Evolutionary conservation across 2,329 filamentous ascomycete species (phyloP), one percentile per base, ranked within the genome.

Genomic region (Phaeosphaeriaceae sp.): DNA sequence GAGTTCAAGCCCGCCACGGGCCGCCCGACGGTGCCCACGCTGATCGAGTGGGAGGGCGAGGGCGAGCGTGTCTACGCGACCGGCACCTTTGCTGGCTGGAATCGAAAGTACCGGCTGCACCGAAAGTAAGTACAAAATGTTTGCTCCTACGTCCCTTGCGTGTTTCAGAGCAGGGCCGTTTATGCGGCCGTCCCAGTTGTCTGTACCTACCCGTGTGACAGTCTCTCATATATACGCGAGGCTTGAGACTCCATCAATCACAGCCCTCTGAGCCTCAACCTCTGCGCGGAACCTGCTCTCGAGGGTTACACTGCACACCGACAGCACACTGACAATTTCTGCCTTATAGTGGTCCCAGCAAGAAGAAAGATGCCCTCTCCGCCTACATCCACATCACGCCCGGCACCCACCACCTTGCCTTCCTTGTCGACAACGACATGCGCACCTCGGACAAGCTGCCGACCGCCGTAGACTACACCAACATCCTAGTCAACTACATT

Each of bases 401-500:
- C 3, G 95, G 95, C 66, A 99, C 95, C 5, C 94, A 99, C 76
- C 95, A 99, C 81, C 85, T 99, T 71, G 94, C 96, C 73, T 99
- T 98, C 80, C 86, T 99, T 66, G 93, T 97, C 51, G 94, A 98
- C 79, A 91, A 91, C 57, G 89, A 94, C 72, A 97, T 97, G 92
- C 87, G 90, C 74, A 95, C 93, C 15, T 95, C 92, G 17, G 88
- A 91, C 59, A 88, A 91, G 63, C 84, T 97, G 54, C 94, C 95
- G 15, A 98, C 95, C 0, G 96, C 95, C 1, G 95, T 99, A 57
- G 95, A 99, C 77, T 97, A 96, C 76, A 96, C 93, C 64, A 98
- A 98, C 80, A 96, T 97, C 74, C 84, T 99, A 19, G 94, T 99
- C 79, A 99, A 99, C 80, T 99, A 98, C 76, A 92, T 99, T 72